Evolutionary conservation across 768 basidiomycete species (phyloP), one percentile per base, ranked within the genome.

Genomic region (Coprinellus micaceus): DNA sequence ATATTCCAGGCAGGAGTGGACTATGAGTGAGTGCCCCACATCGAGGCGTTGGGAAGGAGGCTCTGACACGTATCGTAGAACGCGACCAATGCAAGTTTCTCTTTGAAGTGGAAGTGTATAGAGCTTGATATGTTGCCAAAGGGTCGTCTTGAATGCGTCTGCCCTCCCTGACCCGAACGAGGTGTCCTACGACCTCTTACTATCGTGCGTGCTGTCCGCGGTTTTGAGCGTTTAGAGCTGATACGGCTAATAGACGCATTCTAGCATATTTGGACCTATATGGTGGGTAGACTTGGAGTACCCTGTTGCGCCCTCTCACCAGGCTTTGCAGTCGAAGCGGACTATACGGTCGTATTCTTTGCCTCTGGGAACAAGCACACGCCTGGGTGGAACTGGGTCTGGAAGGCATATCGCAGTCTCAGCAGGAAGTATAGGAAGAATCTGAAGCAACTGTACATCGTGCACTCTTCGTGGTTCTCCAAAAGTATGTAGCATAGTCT

Each of bases 1-100:
- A 91, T 94, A 44, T 92, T 89, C 63, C 91, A 92, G 67, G 92
- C 92, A 43, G 92, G 92, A 2, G 88, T 92, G 56, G 92, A 94
- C 72, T 93, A 84, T 61, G 91, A 93, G 92, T 94, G 63, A 66
- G 87, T 77, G 29, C 51, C 54, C 33, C 41, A 24, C 44, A 41
- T 43, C 37, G 41, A 53, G n/a, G 30, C 37, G 36, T 41, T 62
- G 36, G 59, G 45, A 53, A 63, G 66, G 54, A 53, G 40, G 48
- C 58, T n/a, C n/a, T n/a, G n/a, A n/a, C 26, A 50, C 48, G 48
- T 50, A 30, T 17, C 30, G 28, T 17, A 93, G 91, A 71, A 94
- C 91, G 52, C 82, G 89, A 61, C 91, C 91, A 50, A 92, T 94
- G 91, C 92, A 76, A 65, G 85, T 75, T 25, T 33, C 53, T 51